Evolutionary conservation across 2,329 filamentous ascomycete genomes (phyloP).

Genomic region (Metarhizium brunneum): DNA sequence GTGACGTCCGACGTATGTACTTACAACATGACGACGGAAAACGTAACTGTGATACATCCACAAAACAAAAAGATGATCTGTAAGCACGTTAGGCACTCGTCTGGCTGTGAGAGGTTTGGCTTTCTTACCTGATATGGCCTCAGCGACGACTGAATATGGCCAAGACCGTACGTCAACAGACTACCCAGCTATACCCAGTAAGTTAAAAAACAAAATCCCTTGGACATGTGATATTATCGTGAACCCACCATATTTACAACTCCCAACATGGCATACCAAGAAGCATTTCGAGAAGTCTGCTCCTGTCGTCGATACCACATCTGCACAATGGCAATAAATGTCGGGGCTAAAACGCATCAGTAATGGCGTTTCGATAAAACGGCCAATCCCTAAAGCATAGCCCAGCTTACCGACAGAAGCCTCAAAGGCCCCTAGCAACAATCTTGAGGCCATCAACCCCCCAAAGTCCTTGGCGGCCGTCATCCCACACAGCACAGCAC

Average conservation of each 20-base stretch:
- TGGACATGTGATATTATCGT: too few relatives aligned
- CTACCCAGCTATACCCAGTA: conserved; percentile 14
- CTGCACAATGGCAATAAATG: conserved; percentile 22
- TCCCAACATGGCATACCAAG: conserved; percentile 23
- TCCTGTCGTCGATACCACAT: conserved; percentile 27
- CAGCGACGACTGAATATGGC: conserved; percentile 19
- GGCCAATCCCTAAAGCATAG: neutral
- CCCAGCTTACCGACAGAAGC: conserved; percentile 26
- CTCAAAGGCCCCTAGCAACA: conserved; percentile 37
- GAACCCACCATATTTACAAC: conserved; percentile 20
- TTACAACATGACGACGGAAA: conserved; percentile 36
- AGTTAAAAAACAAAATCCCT: too few relatives aligned
- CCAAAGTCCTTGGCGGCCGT: conserved; percentile 38
- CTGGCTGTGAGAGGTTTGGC: too few relatives aligned
- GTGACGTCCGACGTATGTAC: neutral
- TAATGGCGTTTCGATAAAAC: neutral
- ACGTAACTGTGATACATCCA: conserved; percentile 32
- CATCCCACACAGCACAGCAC: conserved; percentile 41
- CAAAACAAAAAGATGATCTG: conserved; percentile 25
- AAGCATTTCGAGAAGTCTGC: conserved; percentile 21
- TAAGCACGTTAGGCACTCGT: neutral
- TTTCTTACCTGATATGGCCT: conserved; percentile 29
- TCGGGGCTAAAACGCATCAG: conserved; percentile 12
- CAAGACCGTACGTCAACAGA: conserved; percentile 20
- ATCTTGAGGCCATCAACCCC: conserved; percentile 33